Conservation (phyloP, 495 filamentous ascomycete species). For the Aspergillus wentii region DNA sequence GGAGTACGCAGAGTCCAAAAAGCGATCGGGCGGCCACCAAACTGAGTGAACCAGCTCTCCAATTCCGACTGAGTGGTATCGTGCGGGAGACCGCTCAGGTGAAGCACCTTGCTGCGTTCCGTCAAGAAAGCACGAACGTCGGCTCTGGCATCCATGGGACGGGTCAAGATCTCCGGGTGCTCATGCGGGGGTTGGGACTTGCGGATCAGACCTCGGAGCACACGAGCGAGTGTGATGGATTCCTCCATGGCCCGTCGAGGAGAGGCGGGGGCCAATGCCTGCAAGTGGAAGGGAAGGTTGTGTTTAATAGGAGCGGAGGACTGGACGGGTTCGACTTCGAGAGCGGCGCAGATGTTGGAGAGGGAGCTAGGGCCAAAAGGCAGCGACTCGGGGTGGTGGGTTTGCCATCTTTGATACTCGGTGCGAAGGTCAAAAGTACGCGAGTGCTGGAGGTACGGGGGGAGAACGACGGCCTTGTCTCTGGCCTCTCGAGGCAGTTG, state of each 20-base stretch:
- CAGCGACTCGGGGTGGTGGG: constrained; percentile 93
- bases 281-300: constrained; percentile 94
- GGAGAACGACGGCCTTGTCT: constrained; percentile 94
- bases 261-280: constrained; percentile 94
- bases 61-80: constrained; percentile 98
- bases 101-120: constrained; percentile 94
- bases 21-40: constrained; percentile 95
- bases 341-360: constrained; percentile 93
- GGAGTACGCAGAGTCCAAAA: constrained; percentile 98
- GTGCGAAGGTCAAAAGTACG: constrained; percentile 93
- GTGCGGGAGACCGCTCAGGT: constrained; percentile 94
- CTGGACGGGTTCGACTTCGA: constrained; percentile 95
- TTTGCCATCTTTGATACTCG: constrained; percentile 97
- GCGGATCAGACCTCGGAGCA: constrained; percentile 83
- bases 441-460: constrained; percentile 95
- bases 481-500: constrained; percentile 95
- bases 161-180: constrained; percentile 86
- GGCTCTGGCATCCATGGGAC: constrained; percentile 93
- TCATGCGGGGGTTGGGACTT: constrained; percentile 94
- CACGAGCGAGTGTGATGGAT: constrained; percentile 86
- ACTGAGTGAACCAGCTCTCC: constrained; percentile 99
- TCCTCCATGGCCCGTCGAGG: constrained; percentile 97
- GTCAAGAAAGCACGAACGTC: constrained; percentile 95
- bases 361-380: constrained; percentile 94
- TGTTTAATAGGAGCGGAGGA: constrained; percentile 97